phyloP scores from a whole-genome alignment of 768 basidiomycete species.

The Collybia sordida region DNA sequence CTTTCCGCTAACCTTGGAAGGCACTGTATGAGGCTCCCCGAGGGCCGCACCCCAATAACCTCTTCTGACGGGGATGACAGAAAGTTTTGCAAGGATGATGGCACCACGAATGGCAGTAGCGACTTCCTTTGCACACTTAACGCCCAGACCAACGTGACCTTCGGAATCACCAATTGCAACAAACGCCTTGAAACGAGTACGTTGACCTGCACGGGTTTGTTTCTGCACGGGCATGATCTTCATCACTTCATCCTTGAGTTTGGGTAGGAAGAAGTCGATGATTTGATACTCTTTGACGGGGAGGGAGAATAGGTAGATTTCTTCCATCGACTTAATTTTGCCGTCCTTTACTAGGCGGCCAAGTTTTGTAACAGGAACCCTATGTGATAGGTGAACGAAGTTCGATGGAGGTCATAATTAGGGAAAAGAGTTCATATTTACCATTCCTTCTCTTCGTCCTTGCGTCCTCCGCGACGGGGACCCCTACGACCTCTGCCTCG shows the following conservation, averaged over 20 bases:
- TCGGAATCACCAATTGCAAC: conserved; percentile 99
- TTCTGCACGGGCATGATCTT: conserved; percentile 99
- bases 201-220: conserved; percentile 99
- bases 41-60: conserved; percentile 99
- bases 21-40: conserved; percentile 98
- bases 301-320: conserved; percentile 99
- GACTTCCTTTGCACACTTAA: conserved; percentile 99
- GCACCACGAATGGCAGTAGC: conserved; percentile 99
- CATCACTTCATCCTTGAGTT: conserved; percentile 99
- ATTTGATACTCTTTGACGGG: conserved; percentile 99
- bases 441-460: conserved; percentile 99
- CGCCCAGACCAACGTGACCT: conserved; percentile 98
- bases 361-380: conserved; percentile 98
- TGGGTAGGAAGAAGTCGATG: conserved; percentile 98
- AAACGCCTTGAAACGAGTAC: conserved; percentile 99
- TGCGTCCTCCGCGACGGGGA: conserved; percentile 93
- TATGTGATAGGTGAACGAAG: conserved; percentile 27
- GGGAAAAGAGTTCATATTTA: conserved; percentile 37
- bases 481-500: conserved; percentile 87
- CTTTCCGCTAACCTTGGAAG: conserved; percentile 98
- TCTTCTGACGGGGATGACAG: conserved; percentile 95
- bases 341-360: conserved; percentile 99
- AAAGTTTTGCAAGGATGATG: conserved; percentile 98
- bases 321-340: conserved; percentile 99
- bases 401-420: background rate